Conservation (phyloP, 148 eudicot genomes). For the Rhododendron ovatum region DNA sequence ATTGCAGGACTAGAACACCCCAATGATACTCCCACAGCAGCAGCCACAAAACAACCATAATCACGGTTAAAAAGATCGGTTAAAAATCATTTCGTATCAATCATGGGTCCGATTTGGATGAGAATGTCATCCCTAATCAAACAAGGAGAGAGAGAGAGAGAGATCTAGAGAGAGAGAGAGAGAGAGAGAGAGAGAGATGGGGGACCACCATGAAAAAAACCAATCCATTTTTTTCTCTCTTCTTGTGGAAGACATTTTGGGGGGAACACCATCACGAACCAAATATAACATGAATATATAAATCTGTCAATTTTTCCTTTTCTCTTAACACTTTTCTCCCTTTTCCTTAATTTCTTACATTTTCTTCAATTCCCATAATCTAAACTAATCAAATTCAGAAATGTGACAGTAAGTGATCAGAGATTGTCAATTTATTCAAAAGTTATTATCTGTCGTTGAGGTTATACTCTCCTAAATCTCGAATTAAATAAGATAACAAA, state of each 20-base stretch:
- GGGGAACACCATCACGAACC: neutral
- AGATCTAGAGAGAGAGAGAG: too few relatives aligned
- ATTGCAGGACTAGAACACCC: too few relatives aligned
- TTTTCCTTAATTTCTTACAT: neutral
- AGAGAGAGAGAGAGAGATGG: too few relatives aligned
- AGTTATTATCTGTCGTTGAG: neutral
- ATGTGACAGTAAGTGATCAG: neutral
- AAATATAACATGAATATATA: neutral
- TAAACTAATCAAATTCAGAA: neutral
- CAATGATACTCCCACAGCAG: too few relatives aligned
- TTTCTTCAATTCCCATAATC: neutral
- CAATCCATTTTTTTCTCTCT: neutral
- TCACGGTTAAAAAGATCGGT: too few relatives aligned
- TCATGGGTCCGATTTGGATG: too few relatives aligned
- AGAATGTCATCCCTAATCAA: too few relatives aligned
- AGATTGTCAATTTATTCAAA: neutral
- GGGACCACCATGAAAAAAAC: neutral
- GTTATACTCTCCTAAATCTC: neutral
- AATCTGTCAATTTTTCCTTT: neutral
- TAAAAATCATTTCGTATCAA: too few relatives aligned
- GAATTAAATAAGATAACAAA: neutral
- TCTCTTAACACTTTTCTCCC: neutral
- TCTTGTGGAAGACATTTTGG: too few relatives aligned
- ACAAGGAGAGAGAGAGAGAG: too few relatives aligned
- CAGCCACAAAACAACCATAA: too few relatives aligned